A percentile compares a stretch with the other conserved stretches of the same genome.
phyloP scores from a whole-genome alignment of 1,139 yeast species.

The Geotrichum citri-aurantii region DNA sequence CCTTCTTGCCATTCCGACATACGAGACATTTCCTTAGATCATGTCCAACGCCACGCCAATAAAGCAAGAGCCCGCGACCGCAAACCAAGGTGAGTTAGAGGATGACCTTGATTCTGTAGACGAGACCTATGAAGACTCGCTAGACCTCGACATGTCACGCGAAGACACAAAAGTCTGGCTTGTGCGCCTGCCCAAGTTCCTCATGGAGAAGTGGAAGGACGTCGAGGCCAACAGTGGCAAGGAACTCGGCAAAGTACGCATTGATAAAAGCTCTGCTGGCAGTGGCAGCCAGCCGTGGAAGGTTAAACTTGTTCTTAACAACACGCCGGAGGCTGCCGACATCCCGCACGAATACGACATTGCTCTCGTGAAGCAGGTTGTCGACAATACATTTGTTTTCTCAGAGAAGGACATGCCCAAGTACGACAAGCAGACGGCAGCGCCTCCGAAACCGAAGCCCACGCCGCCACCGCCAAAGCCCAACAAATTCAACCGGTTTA shows the following conservation, averaged over 20 bases:
- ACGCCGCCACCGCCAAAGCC: slow-evolving; percentile 26
- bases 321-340: slow-evolving; percentile 39
- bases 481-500: slow-evolving; percentile 13
- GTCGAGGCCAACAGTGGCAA: slow-evolving; percentile 56
- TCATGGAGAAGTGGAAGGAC: slow-evolving; percentile 77
- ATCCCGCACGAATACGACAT: slow-evolving; percentile 85
- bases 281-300: slow-evolving; percentile 27
- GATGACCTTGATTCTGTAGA: slow-evolving; percentile 26
- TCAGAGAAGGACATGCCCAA: slow-evolving; percentile 78
- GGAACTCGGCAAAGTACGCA: slow-evolving; percentile 75
- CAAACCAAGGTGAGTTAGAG: neutral
- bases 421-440: slow-evolving; percentile 47
- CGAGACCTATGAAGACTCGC: slow-evolving; percentile 38
- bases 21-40: neutral
- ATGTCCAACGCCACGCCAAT: neutral
- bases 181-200: slow-evolving; percentile 80
- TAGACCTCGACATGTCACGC: slow-evolving; percentile 39
- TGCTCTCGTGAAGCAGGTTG: slow-evolving; percentile 68
- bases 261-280: slow-evolving; percentile 42
- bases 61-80: neutral
- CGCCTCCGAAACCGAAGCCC: slow-evolving; percentile 23
- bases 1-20: neutral
- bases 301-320: slow-evolving; percentile 39
- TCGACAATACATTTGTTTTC: slow-evolving; percentile 72
- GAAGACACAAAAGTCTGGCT: slow-evolving; percentile 68